phyloP scores from a whole-genome alignment of 805 yeast species.

The Candida morakotiae region DNA sequence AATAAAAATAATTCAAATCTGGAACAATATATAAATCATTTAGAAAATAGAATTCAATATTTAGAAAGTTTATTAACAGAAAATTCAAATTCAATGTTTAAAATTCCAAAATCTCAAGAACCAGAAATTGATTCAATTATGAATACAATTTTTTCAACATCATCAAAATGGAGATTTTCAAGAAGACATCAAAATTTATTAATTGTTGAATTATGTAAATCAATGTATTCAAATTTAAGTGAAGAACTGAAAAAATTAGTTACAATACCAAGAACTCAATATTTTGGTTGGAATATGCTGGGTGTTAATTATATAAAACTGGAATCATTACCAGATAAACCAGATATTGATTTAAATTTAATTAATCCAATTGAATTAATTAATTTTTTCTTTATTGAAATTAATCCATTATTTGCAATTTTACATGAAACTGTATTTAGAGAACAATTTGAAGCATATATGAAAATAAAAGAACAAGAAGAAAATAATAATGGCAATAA shows the following conservation, averaged over 20 bases:
- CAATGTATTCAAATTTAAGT: slow-evolving; percentile 27
- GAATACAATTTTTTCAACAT: slow-evolving; percentile 18
- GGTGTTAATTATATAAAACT: slow-evolving; percentile 47
- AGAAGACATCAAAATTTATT: slow-evolving; percentile 44
- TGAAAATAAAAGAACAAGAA: slow-evolving; percentile 15
- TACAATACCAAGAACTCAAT: slow-evolving; percentile 52
- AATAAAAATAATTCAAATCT: slow-evolving; percentile 11
- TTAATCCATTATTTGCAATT: slow-evolving; percentile 52
- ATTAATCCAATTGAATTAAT: slow-evolving; percentile 17
- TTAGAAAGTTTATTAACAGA: slow-evolving; percentile 28
- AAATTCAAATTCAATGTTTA: slow-evolving; percentile 12
- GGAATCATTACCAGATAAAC: slow-evolving; percentile 30
- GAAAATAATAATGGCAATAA: slow-evolving; percentile 1
- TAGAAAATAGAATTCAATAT: slow-evolving; percentile 39
- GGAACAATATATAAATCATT: slow-evolving; percentile 24
- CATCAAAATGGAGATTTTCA: slow-evolving; percentile 44
- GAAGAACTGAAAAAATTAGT: slow-evolving; percentile 30
- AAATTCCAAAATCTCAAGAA: slow-evolving; percentile 13
- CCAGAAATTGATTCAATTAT: slow-evolving; percentile 15
- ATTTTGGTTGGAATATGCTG: slow-evolving; percentile 64
- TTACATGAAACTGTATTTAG: slow-evolving; percentile 52
- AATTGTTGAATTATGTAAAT: slow-evolving; percentile 34
- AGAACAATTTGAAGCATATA: slow-evolving; percentile 40
- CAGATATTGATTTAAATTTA: slow-evolving; percentile 18
- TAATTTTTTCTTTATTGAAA: slow-evolving; percentile 42